Evolutionary conservation across 768 basidiomycete species (phyloP).

Genomic region (Trametes coccinea): DNA sequence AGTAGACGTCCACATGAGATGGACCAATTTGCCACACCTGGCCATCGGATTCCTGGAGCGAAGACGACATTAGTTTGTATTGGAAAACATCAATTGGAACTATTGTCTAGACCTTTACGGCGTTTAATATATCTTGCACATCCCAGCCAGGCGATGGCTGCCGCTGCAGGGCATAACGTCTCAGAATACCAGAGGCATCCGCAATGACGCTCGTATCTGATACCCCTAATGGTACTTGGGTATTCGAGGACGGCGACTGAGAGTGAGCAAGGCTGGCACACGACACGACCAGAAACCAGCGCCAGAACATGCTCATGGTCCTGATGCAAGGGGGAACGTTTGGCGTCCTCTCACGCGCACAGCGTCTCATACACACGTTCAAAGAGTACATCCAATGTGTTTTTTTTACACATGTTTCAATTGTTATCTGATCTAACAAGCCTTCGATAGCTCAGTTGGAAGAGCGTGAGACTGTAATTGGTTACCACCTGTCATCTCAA

Average conservation of each 20-base stretch:
- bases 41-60: conserved; percentile 41
- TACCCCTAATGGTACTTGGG: background rate
- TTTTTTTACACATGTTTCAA: too few relatives aligned
- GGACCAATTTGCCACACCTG: conserved; percentile 54
- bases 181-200: background rate
- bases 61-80: background rate
- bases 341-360: background rate
- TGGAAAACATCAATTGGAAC: background rate
- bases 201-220: too few relatives aligned
- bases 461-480: conserved; percentile 26
- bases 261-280: conserved; percentile 8
- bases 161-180: conserved; percentile 6
- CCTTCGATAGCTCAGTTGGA: conserved; percentile 29
- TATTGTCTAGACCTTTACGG: conserved; percentile 6
- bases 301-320: conserved; percentile 16
- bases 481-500: conserved; percentile 16
- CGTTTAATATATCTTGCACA: conserved; percentile 3
- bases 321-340: background rate
- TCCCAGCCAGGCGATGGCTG: background rate
- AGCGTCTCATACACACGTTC: background rate
- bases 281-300: conserved; percentile 8
- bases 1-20: conserved; percentile 53
- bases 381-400: background rate
- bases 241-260: background rate
- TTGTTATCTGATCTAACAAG: background rate